Evolutionary conservation across 495 filamentous ascomycete genomes (phyloP).

Genomic region (Aspergillus funiculosus): DNA sequence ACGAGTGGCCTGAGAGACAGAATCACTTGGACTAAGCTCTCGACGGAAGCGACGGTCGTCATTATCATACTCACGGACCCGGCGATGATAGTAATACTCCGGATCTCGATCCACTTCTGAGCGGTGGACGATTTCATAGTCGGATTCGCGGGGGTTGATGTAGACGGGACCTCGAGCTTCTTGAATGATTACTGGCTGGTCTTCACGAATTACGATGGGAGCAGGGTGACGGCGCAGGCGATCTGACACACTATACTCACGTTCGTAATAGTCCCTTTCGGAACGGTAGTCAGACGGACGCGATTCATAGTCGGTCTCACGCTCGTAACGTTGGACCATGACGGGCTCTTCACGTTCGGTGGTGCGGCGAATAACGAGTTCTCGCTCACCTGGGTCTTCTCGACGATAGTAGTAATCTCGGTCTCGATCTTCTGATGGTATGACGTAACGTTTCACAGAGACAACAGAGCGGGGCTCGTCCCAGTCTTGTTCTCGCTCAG

Average conservation of each 20-base stretch:
- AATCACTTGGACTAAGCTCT: slow-evolving; percentile 55
- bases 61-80: slow-evolving; percentile 48
- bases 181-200: slow-evolving; percentile 67
- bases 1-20: slow-evolving; percentile 47
- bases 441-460: slow-evolving; percentile 48
- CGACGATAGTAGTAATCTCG: slow-evolving; percentile 38
- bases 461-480: slow-evolving; percentile 38
- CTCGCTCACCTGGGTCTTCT: slow-evolving; percentile 39
- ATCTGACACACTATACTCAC: slow-evolving; percentile 39
- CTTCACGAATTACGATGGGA: slow-evolving; percentile 66
- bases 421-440: slow-evolving; percentile 40
- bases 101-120: slow-evolving; percentile 49
- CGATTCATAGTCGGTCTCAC: slow-evolving; percentile 39
- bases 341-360: slow-evolving; percentile 41
- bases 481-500: slow-evolving; percentile 41
- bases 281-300: slow-evolving; percentile 38
- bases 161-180: slow-evolving; percentile 68
- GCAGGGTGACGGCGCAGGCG: slow-evolving; percentile 55
- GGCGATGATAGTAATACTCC: slow-evolving; percentile 63
- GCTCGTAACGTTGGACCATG: slow-evolving; percentile 38
- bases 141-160: slow-evolving; percentile 56
- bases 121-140: slow-evolving; percentile 63
- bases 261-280: slow-evolving; percentile 54
- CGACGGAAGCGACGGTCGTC: slow-evolving; percentile 48
- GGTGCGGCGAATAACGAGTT: slow-evolving; percentile 46